Base-by-base conservation (phyloP, 1,139 yeast genomes). In the Diutina catenulata region DNA sequence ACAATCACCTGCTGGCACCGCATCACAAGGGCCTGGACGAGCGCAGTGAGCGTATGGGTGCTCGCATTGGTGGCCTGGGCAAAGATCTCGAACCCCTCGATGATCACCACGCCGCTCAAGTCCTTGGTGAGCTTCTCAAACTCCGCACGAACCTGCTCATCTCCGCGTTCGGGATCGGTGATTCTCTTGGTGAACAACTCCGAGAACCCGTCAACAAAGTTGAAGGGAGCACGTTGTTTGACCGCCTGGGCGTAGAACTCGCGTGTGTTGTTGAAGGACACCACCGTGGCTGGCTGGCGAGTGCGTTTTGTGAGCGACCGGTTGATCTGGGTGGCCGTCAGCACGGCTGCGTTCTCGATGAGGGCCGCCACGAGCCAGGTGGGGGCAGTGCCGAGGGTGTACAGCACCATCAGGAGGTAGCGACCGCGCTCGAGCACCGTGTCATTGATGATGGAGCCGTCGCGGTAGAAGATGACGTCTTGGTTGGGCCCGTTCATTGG, bases 311-410 rank as follows among this genome's bases (percentile, higher is more conserved):
- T 51, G 21, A 40, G 47, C 13, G 45, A 46, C 37, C 62, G 47
- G 47, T 62, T 64, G 18, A 62, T 57, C 40, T 56, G 48, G 16
- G 50, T 51, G 9, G 71, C 64, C 3, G 68, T 65, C 2, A 73
- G 74, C 10, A 49, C 45, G 14, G 72, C 43, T 11, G 67, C 51
- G 42, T 60, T 67, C 47, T 72, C 76, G 8, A 71, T 53, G 25
- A 74, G 48, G 3, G 72, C 60, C 29, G 61, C 68, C 5, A 73
- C 51, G 25, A 82, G 58, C 94, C 94, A 83, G 4, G 72, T 53
- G 2, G 93, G 78, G 15, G 75, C 66, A 0, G 86, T 79, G 0
- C 83, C 80, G 42, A 70, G 73, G 2, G 67, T 61, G 43, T 78
- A 66, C 2, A 81, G 57, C 1, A 74, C 49, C 1, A 73, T 61